Evolutionary conservation across 164 flowering plant genomes (phyloP).

Genomic region (Sedum album): DNA sequence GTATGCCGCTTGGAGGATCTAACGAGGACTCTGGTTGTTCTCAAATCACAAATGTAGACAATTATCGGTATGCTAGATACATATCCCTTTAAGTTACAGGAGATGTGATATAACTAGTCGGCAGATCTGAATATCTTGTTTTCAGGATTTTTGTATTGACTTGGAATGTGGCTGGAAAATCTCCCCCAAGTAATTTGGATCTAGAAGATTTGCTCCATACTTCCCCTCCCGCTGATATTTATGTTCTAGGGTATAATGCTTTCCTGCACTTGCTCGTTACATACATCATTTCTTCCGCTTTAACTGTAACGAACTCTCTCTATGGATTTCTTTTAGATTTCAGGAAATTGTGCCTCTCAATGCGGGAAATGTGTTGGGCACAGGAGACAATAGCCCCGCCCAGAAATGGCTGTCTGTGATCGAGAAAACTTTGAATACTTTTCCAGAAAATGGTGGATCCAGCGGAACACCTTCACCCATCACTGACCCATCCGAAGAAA

Average conservation of each 20-base stretch:
- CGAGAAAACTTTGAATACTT: conserved; percentile 62
- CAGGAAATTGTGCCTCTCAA: conserved; percentile 96
- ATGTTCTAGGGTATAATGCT: conserved; percentile 79
- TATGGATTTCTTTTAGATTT: conserved; percentile 43
- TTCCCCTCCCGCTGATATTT: conserved; percentile 94
- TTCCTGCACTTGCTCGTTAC: background rate
- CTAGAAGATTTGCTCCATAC: conserved; percentile 96
- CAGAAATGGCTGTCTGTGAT: conserved; percentile 79
- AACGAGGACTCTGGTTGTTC: conserved; percentile 44
- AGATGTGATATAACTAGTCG: no score
- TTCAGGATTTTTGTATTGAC: conserved; percentile 86
- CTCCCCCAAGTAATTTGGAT: conserved; percentile 73
- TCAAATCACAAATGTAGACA: conserved; percentile 64
- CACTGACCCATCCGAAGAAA: conserved; percentile 74
- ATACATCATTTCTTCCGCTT: background rate
- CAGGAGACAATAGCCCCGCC: conserved; percentile 90
- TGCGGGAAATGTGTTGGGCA: conserved; percentile 95
- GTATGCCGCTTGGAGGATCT: conserved; percentile 50
- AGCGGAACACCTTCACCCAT: conserved; percentile 26
- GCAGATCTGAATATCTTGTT: conserved; percentile 8
- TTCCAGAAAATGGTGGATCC: conserved; percentile 25
- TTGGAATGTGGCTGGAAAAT: conserved; percentile 99
- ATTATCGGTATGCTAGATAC: conserved; percentile 41
- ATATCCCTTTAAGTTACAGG: background rate
- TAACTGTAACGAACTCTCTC: background rate